A percentile compares a stretch with the other conserved stretches of the same genome.
phyloP scores from a whole-genome alignment of 2,329 filamentous ascomycete species.

The Ophidiomyces ophidiicola region DNA sequence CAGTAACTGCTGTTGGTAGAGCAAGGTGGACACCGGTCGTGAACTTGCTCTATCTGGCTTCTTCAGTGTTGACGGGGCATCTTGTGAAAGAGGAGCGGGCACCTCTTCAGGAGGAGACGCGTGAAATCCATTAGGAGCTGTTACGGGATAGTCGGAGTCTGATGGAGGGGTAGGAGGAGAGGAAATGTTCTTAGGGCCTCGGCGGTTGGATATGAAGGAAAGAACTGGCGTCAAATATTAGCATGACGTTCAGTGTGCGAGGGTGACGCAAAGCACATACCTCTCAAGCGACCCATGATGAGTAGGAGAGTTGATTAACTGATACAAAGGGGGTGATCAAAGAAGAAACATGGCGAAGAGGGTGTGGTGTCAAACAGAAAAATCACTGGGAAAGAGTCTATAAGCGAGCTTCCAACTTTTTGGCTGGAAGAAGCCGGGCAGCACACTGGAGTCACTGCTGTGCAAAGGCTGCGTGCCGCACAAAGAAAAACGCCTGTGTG shows the following conservation, averaged over 20 bases:
- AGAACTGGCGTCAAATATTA: constrained; percentile 4
- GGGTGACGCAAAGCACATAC: constrained; percentile 3
- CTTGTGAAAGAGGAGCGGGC: background rate
- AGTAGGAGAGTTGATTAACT: constrained; percentile 2
- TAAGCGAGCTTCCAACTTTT: no score
- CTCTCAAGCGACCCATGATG: constrained; percentile 14
- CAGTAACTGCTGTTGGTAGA: constrained; percentile 4
- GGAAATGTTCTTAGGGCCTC: constrained; percentile 10
- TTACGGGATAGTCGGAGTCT: constrained; percentile 6
- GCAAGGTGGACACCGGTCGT: background rate
- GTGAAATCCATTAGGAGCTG: background rate
- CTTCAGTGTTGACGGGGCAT: background rate
- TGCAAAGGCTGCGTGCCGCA: no score
- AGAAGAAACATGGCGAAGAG: background rate
- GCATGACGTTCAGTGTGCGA: background rate
- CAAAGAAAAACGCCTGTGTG: no score
- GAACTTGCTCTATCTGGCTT: constrained; percentile 3
- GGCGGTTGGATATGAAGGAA: constrained; percentile 13
- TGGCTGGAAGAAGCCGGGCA: no score
- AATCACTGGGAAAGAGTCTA: no score
- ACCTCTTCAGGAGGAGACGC: constrained; percentile 5
- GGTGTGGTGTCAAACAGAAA: background rate
- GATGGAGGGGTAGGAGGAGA: constrained; percentile 6
- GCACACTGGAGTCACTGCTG: no score
- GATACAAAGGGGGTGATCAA: background rate